Percentiles rank a stretch among this genome's conserved stretches.
Conservation (phyloP, 768 basidiomycete species). For the Lactarius vividus region DNA sequence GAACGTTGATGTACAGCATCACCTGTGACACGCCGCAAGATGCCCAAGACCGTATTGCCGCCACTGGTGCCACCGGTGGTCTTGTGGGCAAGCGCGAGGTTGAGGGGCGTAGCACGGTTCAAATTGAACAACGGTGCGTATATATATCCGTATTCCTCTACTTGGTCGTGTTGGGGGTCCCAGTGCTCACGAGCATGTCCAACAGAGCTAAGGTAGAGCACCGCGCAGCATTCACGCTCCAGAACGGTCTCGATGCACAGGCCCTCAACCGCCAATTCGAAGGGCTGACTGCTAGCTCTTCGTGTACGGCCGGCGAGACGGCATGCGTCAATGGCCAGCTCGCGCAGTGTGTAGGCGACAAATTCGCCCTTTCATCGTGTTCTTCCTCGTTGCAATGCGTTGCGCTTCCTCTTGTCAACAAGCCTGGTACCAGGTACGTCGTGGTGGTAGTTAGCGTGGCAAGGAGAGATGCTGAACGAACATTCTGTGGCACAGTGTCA, state of each 20-base stretch:
- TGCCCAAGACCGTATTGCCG: slow-evolving; percentile 28
- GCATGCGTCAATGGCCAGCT: slow-evolving; percentile 23
- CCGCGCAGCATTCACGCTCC: slow-evolving; percentile 26
- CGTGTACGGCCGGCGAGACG: slow-evolving; percentile 37
- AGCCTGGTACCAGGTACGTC: slow-evolving; percentile 33
- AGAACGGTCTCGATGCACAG: slow-evolving; percentile 32
- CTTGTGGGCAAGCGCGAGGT: slow-evolving; percentile 23
- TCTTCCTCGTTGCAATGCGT: slow-evolving; percentile 23
- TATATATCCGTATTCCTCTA: not conserved
- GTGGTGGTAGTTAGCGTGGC: not conserved
- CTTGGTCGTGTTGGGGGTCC: not conserved
- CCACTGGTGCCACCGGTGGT: slow-evolving; percentile 29
- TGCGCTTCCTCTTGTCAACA: slow-evolving; percentile 36
- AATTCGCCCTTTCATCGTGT: slow-evolving; percentile 28
- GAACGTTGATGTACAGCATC: slow-evolving; percentile 24
- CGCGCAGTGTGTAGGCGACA: slow-evolving; percentile 29
- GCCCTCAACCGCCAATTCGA: slow-evolving; percentile 30
- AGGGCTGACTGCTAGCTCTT: slow-evolving; percentile 31
- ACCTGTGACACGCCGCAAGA: slow-evolving; percentile 26
- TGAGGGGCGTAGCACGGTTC: not conserved
- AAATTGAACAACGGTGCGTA: not conserved
- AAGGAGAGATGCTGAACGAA: not conserved
- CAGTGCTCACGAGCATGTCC: not conserved
- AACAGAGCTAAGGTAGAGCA: not conserved
- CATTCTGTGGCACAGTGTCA: slow-evolving; percentile 27